Evolutionary conservation across 257 asterid genomes (phyloP).

Genomic region (Hygrophila difformis): DNA sequence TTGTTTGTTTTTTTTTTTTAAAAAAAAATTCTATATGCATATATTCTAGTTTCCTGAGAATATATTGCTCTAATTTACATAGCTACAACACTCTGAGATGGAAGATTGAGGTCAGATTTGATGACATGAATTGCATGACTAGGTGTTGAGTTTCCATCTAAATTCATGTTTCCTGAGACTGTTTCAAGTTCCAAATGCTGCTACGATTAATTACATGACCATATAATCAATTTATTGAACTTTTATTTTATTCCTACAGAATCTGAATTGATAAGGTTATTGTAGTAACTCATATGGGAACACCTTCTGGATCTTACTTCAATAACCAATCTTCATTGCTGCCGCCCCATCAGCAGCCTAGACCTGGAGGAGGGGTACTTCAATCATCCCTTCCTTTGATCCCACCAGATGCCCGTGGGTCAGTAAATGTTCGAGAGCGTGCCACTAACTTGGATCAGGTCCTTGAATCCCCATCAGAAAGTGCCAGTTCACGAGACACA

Average conservation of each 20-base stretch:
- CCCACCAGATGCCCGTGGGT: constrained; percentile 68
- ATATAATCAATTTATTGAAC: neutral
- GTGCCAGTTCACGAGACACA: constrained; percentile 93
- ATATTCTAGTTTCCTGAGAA: constrained; percentile 7
- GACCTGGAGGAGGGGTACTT: constrained; percentile 52
- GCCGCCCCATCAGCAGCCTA: constrained; percentile 93
- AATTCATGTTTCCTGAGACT: too few species aligned
- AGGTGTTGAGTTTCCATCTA: constrained; percentile 1
- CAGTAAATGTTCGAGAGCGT: constrained; percentile 71
- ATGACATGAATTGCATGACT: neutral
- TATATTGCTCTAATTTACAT: constrained; percentile 2
- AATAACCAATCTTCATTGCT: constrained; percentile 68
- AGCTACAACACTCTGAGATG: neutral
- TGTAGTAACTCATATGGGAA: constrained; percentile 46
- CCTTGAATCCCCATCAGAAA: constrained; percentile 83
- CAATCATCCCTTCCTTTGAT: constrained; percentile 75
- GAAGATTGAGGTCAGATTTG: neutral
- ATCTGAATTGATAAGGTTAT: constrained; percentile 15
- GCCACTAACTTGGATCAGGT: constrained; percentile 72
- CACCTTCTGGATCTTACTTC: constrained; percentile 72
- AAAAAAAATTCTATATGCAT: neutral
- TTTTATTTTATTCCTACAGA: constrained; percentile 6
- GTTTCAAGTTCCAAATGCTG: too few species aligned
- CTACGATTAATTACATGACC: too few species aligned
- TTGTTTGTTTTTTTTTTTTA: too few species aligned